Percentiles rank a stretch among this genome's conserved stretches.
Evolutionary conservation across 768 basidiomycete species (phyloP).

Genomic region (Fibroporia radiculosa): DNA sequence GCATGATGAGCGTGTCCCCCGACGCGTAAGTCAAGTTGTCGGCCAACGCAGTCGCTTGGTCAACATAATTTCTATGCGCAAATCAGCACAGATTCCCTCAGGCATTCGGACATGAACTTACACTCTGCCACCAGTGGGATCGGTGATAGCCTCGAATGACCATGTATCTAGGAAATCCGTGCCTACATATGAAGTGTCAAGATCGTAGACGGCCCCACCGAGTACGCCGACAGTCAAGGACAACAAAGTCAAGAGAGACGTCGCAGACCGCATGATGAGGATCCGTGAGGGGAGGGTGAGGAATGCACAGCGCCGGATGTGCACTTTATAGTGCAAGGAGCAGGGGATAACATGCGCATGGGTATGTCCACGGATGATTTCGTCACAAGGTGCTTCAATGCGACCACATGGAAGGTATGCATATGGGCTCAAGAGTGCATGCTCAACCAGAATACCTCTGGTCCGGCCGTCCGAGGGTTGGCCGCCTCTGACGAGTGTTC

Average conservation of each 20-base stretch:
- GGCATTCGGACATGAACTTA: slow-evolving; percentile 25
- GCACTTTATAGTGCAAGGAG: slow-evolving; percentile 7
- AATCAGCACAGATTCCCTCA: neutral
- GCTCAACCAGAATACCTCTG: neutral
- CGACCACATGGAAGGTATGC: neutral
- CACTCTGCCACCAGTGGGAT: slow-evolving; percentile 68
- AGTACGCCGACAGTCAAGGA: slow-evolving; percentile 13
- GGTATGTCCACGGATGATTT: neutral
- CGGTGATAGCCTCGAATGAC: slow-evolving; percentile 38
- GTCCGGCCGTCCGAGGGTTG: neutral
- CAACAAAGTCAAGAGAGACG: slow-evolving; percentile 10
- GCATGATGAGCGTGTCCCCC: slow-evolving; percentile 44
- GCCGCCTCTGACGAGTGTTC: neutral
- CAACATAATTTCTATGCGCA: slow-evolving; percentile 34
- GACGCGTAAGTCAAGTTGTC: slow-evolving; percentile 53
- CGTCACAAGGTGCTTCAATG: slow-evolving; percentile 2
- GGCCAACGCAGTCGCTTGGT: slow-evolving; percentile 38
- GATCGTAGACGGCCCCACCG: slow-evolving; percentile 16
- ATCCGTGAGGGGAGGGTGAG: slow-evolving; percentile 2
- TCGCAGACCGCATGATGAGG: slow-evolving; percentile 13
- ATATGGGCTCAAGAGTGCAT: slow-evolving; percentile 1
- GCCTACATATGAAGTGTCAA: slow-evolving; percentile 18
- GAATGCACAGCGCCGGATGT: slow-evolving; percentile 9
- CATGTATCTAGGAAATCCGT: slow-evolving; percentile 41
- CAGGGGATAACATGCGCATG: neutral